phyloP scores from a whole-genome alignment of 495 filamentous ascomycete species.

The Hyaloscypha variabilis region DNA sequence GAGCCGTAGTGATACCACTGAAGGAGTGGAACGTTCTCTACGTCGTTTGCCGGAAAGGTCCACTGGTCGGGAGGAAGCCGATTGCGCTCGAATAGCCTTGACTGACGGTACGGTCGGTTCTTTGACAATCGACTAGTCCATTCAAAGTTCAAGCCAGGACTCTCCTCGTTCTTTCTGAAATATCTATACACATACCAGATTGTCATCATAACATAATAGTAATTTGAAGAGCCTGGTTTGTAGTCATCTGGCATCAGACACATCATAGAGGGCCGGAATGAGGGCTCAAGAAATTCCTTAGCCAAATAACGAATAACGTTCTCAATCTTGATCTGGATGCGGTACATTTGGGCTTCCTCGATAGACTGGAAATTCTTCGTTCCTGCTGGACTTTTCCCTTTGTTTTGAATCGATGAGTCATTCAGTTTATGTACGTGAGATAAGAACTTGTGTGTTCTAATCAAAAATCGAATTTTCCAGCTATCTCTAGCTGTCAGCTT shows the following conservation, averaged over 20 bases:
- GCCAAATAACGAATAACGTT: background rate
- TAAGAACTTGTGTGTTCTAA: conserved; percentile 16
- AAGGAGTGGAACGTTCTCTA: background rate
- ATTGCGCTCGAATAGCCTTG: background rate
- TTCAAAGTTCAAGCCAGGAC: background rate
- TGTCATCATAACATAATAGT: conserved; percentile 7
- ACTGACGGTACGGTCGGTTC: too few species aligned
- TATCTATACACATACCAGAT: background rate
- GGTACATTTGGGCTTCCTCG: background rate
- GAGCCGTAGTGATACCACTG: conserved; percentile 8
- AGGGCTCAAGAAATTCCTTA: background rate
- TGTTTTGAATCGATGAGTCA: background rate
- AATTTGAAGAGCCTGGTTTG: background rate
- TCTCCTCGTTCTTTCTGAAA: background rate
- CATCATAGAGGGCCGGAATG: background rate
- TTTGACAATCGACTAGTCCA: background rate
- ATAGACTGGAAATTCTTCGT: background rate
- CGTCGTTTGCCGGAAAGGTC: background rate
- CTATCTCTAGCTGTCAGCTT: background rate
- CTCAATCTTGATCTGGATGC: background rate
- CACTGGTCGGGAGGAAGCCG: background rate
- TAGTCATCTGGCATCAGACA: background rate
- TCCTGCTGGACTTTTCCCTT: background rate
- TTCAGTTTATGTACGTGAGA: background rate
- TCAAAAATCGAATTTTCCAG: conserved; percentile 21